Evolutionary conservation across 441 rosid species (phyloP).

Genomic region (Mallotus japonicus): DNA sequence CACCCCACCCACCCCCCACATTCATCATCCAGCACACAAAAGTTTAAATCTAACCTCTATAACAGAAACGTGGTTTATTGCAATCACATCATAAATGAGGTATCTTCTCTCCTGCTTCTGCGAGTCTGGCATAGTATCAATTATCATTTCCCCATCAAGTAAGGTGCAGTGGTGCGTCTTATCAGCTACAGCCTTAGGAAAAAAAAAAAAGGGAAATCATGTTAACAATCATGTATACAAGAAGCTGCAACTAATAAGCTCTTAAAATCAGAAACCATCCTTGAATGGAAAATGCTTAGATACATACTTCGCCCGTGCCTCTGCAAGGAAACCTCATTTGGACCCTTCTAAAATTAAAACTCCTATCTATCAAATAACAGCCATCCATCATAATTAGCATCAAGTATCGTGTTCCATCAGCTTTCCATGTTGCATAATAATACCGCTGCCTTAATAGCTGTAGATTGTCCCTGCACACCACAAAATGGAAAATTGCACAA

Average conservation of each 20-base stretch:
- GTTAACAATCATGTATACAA: constrained; percentile 18
- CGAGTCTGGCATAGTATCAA: constrained; percentile 88
- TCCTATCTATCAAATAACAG: constrained; percentile 86
- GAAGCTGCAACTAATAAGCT: constrained; percentile 18
- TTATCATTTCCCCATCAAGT: constrained; percentile 99
- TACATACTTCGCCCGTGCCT: constrained; percentile 64
- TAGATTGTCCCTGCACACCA: constrained; percentile 71
- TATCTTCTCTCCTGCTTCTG: constrained; percentile 96
- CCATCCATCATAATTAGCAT: constrained; percentile 92
- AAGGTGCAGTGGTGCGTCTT: constrained; percentile 82
- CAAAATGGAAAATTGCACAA: constrained; percentile 16
- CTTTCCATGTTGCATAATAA: constrained; percentile 99
- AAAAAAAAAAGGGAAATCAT: constrained; percentile 28
- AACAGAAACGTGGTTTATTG: constrained; percentile 66
- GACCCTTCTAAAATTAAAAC: constrained; percentile 86
- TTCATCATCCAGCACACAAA: neutral
- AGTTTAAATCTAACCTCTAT: constrained; percentile 65
- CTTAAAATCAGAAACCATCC: constrained; percentile 20
- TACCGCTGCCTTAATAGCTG: constrained; percentile 94
- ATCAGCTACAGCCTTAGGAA: constrained; percentile 63
- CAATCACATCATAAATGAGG: constrained; percentile 96
- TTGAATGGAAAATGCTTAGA: constrained; percentile 22
- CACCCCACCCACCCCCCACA: neutral
- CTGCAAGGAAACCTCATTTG: constrained; percentile 97
- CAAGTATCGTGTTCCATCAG: constrained; percentile 99